Evolutionary conservation across 305 asterid species (phyloP), one percentile per base, ranked within the genome.

Genomic region (Fraxinus dipetala): DNA sequence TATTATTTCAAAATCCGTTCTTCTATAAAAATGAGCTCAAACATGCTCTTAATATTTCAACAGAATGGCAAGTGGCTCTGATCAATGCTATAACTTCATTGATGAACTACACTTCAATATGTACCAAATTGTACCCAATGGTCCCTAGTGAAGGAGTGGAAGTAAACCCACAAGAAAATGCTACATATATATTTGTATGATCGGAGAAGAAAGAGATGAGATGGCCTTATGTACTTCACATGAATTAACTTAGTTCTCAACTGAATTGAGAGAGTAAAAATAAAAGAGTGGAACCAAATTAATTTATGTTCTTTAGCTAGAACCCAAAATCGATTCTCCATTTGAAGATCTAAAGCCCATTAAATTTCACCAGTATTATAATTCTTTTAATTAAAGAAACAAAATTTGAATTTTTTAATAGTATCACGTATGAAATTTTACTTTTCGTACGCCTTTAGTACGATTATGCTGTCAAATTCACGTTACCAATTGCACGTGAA

Each of bases 61-160:
- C 56, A 28, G 80, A 73, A 83, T 79, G 34, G 77, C 72, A 77
- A 35, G 78, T 72, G 79, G 73, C 69, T 80, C 76, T 34, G 35
- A 45, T 51, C 51, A 78, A 31, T 72, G 40, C 79, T 8, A 38
- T 78, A 56, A 83, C 82, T 56, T 32, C 67, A 56, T 56, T 26
- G 73, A 65, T 65, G n/a, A 26, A 63, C 34, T 63, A 65, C 73
- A 26, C 31, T 28, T 67, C 35, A 13, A 9, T 67, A 26, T 13
- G 74, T 67, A 67, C 36, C 74, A 26, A 67, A 11, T n/a, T 67
- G 34, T 26, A 24, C 34, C 32, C 72, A 5, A 24, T 67, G 74
- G 35, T 28, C 74, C 74, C 20, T 67, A 11, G 14, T 67, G 13
- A 83, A 72, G 79, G 54, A 78, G 75, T 72, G 75, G 59, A 70